These are phyloP conservation scores for Butyriboletus loyo DNA, from an alignment of 768 basidiomycete species.

Conservation along the genomic window DNA sequence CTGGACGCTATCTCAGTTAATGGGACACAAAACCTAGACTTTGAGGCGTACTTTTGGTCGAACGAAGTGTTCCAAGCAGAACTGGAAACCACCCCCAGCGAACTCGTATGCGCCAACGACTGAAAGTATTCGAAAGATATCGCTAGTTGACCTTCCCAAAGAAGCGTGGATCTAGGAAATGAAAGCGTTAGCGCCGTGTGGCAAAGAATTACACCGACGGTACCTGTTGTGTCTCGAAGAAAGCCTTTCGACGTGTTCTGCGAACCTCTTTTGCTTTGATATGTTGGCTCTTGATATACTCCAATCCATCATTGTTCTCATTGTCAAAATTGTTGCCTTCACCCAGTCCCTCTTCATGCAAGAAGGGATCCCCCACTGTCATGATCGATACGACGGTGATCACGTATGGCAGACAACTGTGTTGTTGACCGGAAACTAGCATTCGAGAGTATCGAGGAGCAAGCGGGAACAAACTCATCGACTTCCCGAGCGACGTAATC, in stretches of 20 bases:
- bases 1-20: conserved; percentile 38
- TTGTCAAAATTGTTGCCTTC: conserved; percentile 39
- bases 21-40: neutral
- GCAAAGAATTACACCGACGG: conserved; percentile 12
- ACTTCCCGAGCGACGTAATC: conserved; percentile 87
- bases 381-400: conserved; percentile 88
- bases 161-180: conserved; percentile 63
- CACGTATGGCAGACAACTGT: conserved; percentile 89
- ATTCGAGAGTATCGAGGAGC: conserved; percentile 95
- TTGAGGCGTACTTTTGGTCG: conserved; percentile 65
- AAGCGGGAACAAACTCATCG: conserved; percentile 92
- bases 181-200: neutral
- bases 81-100: conserved; percentile 72
- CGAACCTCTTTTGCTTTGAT: conserved; percentile 54
- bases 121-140: conserved; percentile 83
- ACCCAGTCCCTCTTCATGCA: conserved; percentile 72
- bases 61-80: conserved; percentile 89
- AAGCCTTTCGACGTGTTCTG: conserved; percentile 66
- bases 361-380: conserved; percentile 93
- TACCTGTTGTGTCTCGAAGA: conserved; percentile 81
- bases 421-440: conserved; percentile 82
- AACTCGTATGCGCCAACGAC: conserved; percentile 98
- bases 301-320: conserved; percentile 38
- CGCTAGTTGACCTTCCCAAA: conserved; percentile 78
- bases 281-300: conserved; percentile 46